These are phyloP conservation scores for Fusarium ramigenum DNA, from an alignment of 2,329 filamentous ascomycete genomes.

Conservation along the genomic window DNA sequence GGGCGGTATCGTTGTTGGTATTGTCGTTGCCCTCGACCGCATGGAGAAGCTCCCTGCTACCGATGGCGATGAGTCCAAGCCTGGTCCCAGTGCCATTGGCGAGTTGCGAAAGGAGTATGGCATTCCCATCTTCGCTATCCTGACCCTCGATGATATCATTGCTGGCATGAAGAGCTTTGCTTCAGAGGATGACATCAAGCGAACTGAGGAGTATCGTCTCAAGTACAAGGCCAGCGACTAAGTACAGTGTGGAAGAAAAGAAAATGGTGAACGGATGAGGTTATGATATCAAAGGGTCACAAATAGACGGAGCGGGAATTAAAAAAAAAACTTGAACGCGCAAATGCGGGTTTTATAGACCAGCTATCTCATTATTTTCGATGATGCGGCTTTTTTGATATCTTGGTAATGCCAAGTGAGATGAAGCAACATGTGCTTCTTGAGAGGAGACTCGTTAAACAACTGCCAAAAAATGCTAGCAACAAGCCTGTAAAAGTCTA, in stretches of 20 bases:
- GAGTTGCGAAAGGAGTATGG: slow-evolving; percentile 84
- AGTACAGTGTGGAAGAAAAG: neutral
- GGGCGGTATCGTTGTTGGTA: slow-evolving; percentile 85
- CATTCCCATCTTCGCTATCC: slow-evolving; percentile 83
- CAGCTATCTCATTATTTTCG: slow-evolving; percentile 36
- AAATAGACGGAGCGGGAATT: neutral
- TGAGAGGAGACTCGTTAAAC: neutral
- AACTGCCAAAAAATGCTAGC: neutral
- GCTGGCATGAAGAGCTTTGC: slow-evolving; percentile 71
- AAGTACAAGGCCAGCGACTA: slow-evolving; percentile 71
- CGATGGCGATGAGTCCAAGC: slow-evolving; percentile 73
- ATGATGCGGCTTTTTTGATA: slow-evolving; percentile 11
- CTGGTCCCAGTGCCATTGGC: slow-evolving; percentile 82
- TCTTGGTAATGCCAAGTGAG: slow-evolving; percentile 9
- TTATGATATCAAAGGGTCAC: slow-evolving; percentile 21
- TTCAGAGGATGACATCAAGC: slow-evolving; percentile 69
- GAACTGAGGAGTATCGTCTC: slow-evolving; percentile 77
- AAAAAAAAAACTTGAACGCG: neutral
- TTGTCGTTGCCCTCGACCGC: slow-evolving; percentile 88
- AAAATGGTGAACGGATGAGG: neutral
- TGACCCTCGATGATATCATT: slow-evolving; percentile 87
- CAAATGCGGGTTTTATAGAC: slow-evolving; percentile 23
- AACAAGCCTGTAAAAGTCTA: neutral
- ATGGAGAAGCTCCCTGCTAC: slow-evolving; percentile 79
- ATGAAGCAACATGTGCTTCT: slow-evolving; percentile 13